Conservation (phyloP, 176 grass and related monocot genomes). For the Dendrocalamus sinicus region DNA sequence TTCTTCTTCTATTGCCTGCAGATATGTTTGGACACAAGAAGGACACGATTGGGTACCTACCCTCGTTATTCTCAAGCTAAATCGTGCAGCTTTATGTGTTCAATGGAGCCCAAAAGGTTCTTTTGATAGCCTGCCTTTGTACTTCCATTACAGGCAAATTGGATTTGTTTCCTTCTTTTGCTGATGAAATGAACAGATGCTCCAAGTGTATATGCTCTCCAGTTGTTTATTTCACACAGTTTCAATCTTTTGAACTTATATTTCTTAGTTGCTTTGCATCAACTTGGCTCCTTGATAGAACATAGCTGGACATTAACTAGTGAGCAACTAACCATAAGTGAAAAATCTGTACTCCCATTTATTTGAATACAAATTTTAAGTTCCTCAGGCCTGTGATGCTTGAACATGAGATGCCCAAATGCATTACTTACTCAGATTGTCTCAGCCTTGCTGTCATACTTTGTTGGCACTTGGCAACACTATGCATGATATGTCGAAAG, state of each 20-base stretch:
- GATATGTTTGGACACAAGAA: slow-evolving; percentile 99
- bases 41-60: slow-evolving; percentile 94
- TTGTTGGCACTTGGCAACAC: slow-evolving; percentile 11
- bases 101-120: slow-evolving; percentile 95
- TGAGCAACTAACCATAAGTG: neutral
- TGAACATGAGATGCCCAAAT: neutral
- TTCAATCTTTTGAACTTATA: neutral
- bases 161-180: neutral
- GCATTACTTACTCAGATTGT: slow-evolving; percentile 4
- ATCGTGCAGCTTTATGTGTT: slow-evolving; percentile 96
- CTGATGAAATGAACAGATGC: slow-evolving; percentile 11
- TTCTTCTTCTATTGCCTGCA: slow-evolving; percentile 31
- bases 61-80: slow-evolving; percentile 96
- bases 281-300: slow-evolving; percentile 2
- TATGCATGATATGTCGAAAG: neutral
- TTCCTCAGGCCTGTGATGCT: slow-evolving; percentile 21
- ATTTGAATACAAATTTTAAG: neutral
- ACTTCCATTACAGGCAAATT: neutral
- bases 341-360: neutral
- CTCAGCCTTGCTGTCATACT: neutral
- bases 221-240: neutral
- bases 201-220: slow-evolving; percentile 18
- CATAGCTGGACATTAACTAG: neutral
- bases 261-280: slow-evolving; percentile 7
- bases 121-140: neutral